phyloP scores from a whole-genome alignment of 768 basidiomycete genomes.

The Mycena polygramma region DNA sequence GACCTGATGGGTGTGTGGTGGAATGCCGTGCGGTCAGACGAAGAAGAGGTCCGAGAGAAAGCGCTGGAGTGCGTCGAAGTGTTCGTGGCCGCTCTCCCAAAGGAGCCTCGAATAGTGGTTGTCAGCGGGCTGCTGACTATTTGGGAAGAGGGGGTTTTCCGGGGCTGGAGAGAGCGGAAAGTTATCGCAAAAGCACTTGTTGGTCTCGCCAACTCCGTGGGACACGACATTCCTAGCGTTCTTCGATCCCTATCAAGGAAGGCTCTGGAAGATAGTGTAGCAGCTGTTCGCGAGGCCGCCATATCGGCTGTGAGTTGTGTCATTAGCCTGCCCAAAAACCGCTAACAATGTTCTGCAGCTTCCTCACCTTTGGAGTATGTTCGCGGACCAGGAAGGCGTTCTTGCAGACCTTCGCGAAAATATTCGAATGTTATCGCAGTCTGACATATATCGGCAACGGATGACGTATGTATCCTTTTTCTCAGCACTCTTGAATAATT shows the following conservation, averaged over 20 bases:
- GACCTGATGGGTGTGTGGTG: constrained; percentile 85
- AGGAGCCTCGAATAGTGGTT: constrained; percentile 58
- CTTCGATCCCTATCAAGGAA: constrained; percentile 68
- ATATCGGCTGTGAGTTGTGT: constrained; percentile 68
- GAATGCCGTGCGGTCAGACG: constrained; percentile 65
- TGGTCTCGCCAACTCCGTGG: constrained; percentile 58
- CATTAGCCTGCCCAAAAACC: constrained; percentile 28
- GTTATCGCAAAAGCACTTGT: constrained; percentile 69
- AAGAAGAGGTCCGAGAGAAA: constrained; percentile 81
- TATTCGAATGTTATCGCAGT: constrained; percentile 59
- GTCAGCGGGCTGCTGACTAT: constrained; percentile 62
- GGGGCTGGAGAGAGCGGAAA: constrained; percentile 87
- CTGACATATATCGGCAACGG: constrained; percentile 67
- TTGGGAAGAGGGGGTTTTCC: constrained; percentile 71
- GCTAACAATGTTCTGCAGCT: constrained; percentile 54
- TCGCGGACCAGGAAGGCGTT: constrained; percentile 50
- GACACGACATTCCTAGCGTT: constrained; percentile 56
- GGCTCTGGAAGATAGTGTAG: constrained; percentile 82
- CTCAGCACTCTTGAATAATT: constrained; percentile 22
- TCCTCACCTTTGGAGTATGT: constrained; percentile 58
- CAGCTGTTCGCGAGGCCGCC: constrained; percentile 87
- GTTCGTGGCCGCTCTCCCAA: constrained; percentile 68
- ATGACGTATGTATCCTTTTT: constrained; percentile 71
- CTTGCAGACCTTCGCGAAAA: constrained; percentile 55
- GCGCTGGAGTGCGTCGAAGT: constrained; percentile 74